Evolutionary conservation across 2,329 filamentous ascomycete genomes (phyloP).

Genomic region (Talaromyces islandicus): DNA sequence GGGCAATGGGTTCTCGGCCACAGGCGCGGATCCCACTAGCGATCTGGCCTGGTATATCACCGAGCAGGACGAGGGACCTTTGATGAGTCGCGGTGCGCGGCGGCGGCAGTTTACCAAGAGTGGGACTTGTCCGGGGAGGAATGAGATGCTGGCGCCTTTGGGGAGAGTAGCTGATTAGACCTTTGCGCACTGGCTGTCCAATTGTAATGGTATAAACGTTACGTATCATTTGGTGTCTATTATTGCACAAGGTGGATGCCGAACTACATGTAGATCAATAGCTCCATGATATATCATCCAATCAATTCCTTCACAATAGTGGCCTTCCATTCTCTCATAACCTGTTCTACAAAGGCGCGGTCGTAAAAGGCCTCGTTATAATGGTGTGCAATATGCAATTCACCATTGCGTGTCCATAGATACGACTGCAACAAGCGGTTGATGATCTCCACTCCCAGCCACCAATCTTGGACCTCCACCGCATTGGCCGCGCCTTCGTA

Average conservation of each 20-base stretch:
- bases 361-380: conserved; percentile 7
- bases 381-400: neutral
- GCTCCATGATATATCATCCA: neutral
- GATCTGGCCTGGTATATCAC: neutral
- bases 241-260: neutral
- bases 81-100: neutral
- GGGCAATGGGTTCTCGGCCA: neutral
- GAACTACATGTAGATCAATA: neutral
- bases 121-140: neutral
- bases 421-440: neutral
- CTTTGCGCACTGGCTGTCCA: neutral
- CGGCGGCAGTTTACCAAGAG: neutral
- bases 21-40: neutral
- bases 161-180: neutral
- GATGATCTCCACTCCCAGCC: neutral
- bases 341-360: neutral
- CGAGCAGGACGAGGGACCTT: neutral
- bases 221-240: neutral
- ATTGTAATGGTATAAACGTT: neutral
- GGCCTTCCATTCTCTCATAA: conserved; percentile 1
- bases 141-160: neutral
- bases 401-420: conserved; percentile 1
- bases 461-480: conserved; percentile 1
- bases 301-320: conserved; percentile 17
- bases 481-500: neutral